phyloP scores from a whole-genome alignment of 345 rosid genomes.

The Kandelia obovata region DNA sequence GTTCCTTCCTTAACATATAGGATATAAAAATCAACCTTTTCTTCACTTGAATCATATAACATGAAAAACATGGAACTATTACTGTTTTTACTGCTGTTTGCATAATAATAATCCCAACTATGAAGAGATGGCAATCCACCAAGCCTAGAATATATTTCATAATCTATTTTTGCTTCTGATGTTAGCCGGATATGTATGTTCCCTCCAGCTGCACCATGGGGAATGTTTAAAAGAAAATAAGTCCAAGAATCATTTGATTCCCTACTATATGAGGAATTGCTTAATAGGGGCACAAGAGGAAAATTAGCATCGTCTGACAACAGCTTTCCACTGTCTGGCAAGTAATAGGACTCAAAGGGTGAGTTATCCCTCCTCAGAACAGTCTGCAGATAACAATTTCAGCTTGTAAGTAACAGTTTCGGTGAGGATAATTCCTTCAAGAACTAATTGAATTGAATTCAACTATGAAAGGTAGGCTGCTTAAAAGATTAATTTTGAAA shows the following conservation, averaged over 20 bases:
- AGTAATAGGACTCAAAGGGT: conserved; percentile 76
- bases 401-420: conserved; percentile 22
- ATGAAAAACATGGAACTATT: conserved; percentile 60
- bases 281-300: conserved; percentile 63
- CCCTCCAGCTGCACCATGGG: conserved; percentile 90
- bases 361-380: conserved; percentile 55
- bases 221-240: conserved; percentile 68
- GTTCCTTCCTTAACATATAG: conserved; percentile 84
- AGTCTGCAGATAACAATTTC: conserved; percentile 64
- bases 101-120: conserved; percentile 78
- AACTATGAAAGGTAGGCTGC: conserved; percentile 1
- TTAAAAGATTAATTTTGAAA: conserved; percentile 7
- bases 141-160: conserved; percentile 71
- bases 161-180: conserved; percentile 48
- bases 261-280: conserved; percentile 52
- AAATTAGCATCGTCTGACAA: conserved; percentile 58
- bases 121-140: conserved; percentile 72
- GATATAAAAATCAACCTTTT: conserved; percentile 79
- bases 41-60: conserved; percentile 61
- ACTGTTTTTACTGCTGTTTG: conserved; percentile 55
- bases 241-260: conserved; percentile 60
- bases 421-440: conserved; percentile 18
- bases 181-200: conserved; percentile 65
- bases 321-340: conserved; percentile 53
- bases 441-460: conserved; percentile 23